These are phyloP conservation scores for Acacia acuminata DNA, from an alignment of 306 rosid species.

Conservation along the genomic window DNA sequence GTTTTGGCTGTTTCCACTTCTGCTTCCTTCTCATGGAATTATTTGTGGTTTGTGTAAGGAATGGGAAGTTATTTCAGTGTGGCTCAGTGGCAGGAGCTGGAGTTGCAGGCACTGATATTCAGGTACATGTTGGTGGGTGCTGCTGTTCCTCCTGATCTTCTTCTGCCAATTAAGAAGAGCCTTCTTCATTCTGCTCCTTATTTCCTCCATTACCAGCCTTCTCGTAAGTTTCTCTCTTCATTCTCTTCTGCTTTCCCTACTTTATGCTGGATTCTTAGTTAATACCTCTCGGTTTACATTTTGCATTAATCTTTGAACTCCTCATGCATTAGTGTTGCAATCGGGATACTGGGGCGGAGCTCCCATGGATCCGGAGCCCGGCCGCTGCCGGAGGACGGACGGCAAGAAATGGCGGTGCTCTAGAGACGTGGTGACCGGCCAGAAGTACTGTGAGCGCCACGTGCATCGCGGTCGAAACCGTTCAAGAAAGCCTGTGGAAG, in stretches of 20 bases:
- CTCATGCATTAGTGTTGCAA: constrained; percentile 55
- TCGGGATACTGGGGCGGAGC: constrained; percentile 91
- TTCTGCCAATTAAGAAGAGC: constrained; percentile 84
- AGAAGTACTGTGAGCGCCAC: constrained; percentile 98
- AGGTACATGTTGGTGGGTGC: constrained; percentile 87
- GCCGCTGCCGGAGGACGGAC: constrained; percentile 94
- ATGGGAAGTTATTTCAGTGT: constrained; percentile 81
- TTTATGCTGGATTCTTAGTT: neutral
- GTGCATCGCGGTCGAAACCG: constrained; percentile 96
- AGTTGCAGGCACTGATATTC: constrained; percentile 88
- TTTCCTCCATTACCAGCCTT: constrained; percentile 61
- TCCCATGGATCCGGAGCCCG: constrained; percentile 98
- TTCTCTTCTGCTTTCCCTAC: neutral
- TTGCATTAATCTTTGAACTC: neutral
- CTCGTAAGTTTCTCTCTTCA: constrained; percentile 54
- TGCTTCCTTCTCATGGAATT: neutral
- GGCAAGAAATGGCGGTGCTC: constrained; percentile 99
- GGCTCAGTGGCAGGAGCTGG: constrained; percentile 95
- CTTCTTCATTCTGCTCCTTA: constrained; percentile 52
- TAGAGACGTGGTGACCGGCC: constrained; percentile 92
- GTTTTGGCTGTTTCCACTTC: neutral
- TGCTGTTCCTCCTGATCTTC: constrained; percentile 88
- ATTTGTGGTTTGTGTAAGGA: constrained; percentile 38
- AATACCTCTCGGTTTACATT: neutral
- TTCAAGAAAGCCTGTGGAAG: constrained; percentile 99